These are phyloP conservation scores for Orbilia javanica DNA, from an alignment of 2,329 filamentous ascomycete species.

Conservation along the genomic window DNA sequence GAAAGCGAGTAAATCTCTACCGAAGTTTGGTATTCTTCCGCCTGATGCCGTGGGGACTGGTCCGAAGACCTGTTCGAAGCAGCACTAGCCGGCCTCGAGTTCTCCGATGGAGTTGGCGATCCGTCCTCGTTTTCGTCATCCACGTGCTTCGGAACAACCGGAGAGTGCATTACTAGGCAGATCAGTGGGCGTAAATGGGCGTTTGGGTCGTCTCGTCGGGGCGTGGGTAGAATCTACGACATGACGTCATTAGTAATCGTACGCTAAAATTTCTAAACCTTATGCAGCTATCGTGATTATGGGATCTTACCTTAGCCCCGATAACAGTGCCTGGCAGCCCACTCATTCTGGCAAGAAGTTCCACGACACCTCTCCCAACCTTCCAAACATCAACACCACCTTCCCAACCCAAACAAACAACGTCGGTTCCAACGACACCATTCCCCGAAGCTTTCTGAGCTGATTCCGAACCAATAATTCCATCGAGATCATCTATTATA, in stretches of 20 bases:
- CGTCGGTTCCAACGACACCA: constrained; percentile 58
- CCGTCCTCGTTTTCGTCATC: constrained; percentile 59
- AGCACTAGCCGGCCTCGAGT: constrained; percentile 61
- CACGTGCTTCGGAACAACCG: constrained; percentile 52
- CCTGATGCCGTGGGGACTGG: constrained; percentile 54
- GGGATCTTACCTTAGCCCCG: constrained; percentile 61
- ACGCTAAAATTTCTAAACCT: neutral
- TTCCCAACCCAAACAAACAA: constrained; percentile 62
- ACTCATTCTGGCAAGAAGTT: constrained; percentile 66
- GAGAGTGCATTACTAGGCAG: constrained; percentile 62
- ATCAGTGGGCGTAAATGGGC: constrained; percentile 61
- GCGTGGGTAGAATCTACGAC: constrained; percentile 62
- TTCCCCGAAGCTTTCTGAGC: constrained; percentile 56
- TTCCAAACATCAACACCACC: constrained; percentile 62
- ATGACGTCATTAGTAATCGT: constrained; percentile 27
- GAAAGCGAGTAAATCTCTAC: constrained; percentile 63
- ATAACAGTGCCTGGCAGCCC: constrained; percentile 64
- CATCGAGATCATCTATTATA: constrained; percentile 55
- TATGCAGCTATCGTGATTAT: neutral
- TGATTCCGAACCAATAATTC: constrained; percentile 52
- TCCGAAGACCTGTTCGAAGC: constrained; percentile 61
- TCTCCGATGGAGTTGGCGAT: constrained; percentile 61
- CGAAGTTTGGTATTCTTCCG: constrained; percentile 62
- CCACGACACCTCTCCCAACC: constrained; percentile 62
- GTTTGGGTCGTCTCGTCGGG: constrained; percentile 61